Conservation (phyloP, 768 basidiomycete genomes). For the Lactifluus rugatus region DNA sequence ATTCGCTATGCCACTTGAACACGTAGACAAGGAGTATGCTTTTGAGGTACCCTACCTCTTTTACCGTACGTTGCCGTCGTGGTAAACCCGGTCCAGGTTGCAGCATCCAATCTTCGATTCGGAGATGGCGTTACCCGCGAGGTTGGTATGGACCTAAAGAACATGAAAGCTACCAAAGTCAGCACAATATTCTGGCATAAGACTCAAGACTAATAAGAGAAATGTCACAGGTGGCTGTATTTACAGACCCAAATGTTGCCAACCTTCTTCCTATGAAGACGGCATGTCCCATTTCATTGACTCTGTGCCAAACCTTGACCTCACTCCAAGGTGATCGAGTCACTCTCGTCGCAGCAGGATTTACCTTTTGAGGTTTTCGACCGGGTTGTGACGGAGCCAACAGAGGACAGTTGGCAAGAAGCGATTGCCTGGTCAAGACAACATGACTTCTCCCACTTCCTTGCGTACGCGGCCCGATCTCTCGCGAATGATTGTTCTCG, state of each 20-base stretch:
- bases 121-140: conserved; percentile 85
- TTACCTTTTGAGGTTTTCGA: conserved; percentile 78
- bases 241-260: conserved; percentile 82
- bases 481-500: not conserved
- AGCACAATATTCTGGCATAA: conserved; percentile 3
- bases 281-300: conserved; percentile 34
- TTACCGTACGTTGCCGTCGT: not conserved
- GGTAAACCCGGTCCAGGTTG: conserved; percentile 39
- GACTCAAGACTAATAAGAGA: not conserved
- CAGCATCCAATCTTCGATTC: conserved; percentile 81
- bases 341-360: conserved; percentile 67
- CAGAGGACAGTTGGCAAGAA: conserved; percentile 78
- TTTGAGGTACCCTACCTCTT: conserved; percentile 52
- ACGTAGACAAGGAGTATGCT: conserved; percentile 77
- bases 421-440: conserved; percentile 83
- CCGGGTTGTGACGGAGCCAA: conserved; percentile 80
- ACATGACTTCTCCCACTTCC: conserved; percentile 87
- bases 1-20: conserved; percentile 69
- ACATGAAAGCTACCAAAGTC: conserved; percentile 85
- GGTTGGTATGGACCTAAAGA: conserved; percentile 90
- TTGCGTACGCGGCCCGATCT: conserved; percentile 48
- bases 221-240: conserved; percentile 73
- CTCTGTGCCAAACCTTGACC: not conserved
- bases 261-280: conserved; percentile 75
- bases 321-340: conserved; percentile 51